Conservation (phyloP, 73 alveolate species). For the Symbiodinium pilosum region DNA sequence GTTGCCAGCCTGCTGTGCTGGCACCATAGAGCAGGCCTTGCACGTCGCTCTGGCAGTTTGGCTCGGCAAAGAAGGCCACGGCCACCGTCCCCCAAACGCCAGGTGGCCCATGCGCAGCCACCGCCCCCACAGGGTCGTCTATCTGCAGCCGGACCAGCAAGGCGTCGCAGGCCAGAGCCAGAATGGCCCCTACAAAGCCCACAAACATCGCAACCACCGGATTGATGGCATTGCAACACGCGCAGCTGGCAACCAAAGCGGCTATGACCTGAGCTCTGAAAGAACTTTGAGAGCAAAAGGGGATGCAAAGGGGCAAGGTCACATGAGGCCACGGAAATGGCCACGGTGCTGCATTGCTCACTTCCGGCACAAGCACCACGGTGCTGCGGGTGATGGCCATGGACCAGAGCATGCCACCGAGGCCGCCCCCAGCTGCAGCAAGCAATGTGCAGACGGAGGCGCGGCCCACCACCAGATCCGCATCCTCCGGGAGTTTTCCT, state of each 20-base stretch:
- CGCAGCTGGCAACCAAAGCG: slow-evolving; percentile 18
- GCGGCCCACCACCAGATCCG: neutral
- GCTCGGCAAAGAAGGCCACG: slow-evolving; percentile 38
- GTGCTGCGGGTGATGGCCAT: neutral
- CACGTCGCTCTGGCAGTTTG: slow-evolving; percentile 1
- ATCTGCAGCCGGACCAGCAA: neutral
- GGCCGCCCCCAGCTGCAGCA: neutral
- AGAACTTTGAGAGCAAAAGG: neutral
- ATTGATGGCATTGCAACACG: neutral
- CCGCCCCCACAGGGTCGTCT: slow-evolving; percentile 29
- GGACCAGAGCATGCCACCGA: neutral
- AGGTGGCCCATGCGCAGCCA: slow-evolving; percentile 77
- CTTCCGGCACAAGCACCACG: neutral
- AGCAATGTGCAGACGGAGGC: neutral
- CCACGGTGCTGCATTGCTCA: neutral
- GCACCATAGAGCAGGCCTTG: slow-evolving; percentile 67
- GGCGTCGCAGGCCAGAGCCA: neutral
- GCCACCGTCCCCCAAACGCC: slow-evolving; percentile 80
- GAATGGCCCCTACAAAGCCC: neutral
- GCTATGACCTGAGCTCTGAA: neutral
- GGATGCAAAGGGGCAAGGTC: neutral
- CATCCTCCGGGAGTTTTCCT: too few relatives aligned
- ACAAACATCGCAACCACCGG: neutral
- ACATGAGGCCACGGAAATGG: neutral
- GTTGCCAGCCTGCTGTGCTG: slow-evolving; percentile 40